Evolutionary conservation across 1,139 yeast species (phyloP).

Genomic region (Tardiomyces depauwii): DNA sequence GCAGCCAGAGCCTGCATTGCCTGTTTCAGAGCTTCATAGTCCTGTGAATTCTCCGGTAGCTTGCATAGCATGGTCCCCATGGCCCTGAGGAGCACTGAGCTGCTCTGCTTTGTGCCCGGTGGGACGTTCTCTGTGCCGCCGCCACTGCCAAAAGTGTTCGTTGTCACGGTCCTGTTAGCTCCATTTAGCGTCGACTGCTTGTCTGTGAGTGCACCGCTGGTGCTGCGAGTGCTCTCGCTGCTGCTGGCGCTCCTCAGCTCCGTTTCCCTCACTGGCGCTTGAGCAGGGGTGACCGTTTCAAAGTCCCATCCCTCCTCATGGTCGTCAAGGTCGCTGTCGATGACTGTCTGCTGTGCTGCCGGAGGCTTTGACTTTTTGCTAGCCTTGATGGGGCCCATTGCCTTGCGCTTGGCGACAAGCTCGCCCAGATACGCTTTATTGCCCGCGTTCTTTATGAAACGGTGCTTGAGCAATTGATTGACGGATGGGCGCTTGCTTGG

Average conservation of each 20-base stretch:
- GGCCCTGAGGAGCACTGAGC: not conserved
- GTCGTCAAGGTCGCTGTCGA: slow-evolving; percentile 6
- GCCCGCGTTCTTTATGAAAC: slow-evolving; percentile 41
- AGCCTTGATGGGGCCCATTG: slow-evolving; percentile 5
- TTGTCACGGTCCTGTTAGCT: too few relatives aligned
- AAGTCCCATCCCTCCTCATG: slow-evolving; percentile 30
- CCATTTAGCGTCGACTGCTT: too few relatives aligned
- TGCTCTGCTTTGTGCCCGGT: not conserved
- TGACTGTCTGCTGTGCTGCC: not conserved
- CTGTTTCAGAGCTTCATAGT: not conserved
- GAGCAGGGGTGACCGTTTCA: slow-evolving; percentile 25
- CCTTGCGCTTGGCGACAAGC: slow-evolving; percentile 8
- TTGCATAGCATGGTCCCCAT: not conserved
- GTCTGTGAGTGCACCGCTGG: too few relatives aligned
- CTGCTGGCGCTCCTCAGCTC: too few relatives aligned
- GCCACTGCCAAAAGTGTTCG: not conserved
- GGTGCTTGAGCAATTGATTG: slow-evolving; percentile 43
- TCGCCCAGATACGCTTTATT: slow-evolving; percentile 23
- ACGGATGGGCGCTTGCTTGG: slow-evolving; percentile 54
- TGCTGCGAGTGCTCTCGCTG: too few relatives aligned
- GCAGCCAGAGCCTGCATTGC: not conserved
- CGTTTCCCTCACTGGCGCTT: not conserved
- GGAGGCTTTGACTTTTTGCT: slow-evolving; percentile 2
- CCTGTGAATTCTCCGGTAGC: not conserved
- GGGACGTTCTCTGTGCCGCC: not conserved